A percentile compares a stretch with the other conserved stretches of the same genome.
phyloP scores from a whole-genome alignment of 257 asterid genomes.

The Lycium ferocissimum region DNA sequence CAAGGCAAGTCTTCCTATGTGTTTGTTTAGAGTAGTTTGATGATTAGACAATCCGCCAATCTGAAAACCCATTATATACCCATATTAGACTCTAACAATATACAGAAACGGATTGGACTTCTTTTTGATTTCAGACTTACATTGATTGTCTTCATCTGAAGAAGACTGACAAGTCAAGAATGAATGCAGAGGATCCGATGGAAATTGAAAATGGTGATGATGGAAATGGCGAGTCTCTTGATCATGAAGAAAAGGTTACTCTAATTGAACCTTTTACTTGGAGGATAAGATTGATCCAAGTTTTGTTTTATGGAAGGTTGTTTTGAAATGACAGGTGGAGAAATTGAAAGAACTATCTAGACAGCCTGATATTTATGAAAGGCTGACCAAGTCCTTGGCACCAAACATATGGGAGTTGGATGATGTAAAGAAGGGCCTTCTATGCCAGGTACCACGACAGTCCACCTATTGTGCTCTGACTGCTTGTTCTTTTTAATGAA shows the following conservation, averaged over 20 bases:
- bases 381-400: constrained; percentile 89
- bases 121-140: constrained; percentile 73
- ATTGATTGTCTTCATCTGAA: constrained; percentile 93
- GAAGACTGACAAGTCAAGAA: constrained; percentile 85
- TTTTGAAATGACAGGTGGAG: constrained; percentile 62
- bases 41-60: constrained; percentile 1
- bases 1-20: constrained; percentile 57
- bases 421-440: constrained; percentile 98
- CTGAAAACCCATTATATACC: background rate
- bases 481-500: background rate
- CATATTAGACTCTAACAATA: constrained; percentile 9
- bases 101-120: constrained; percentile 28
- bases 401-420: constrained; percentile 99
- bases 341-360: constrained; percentile 75
- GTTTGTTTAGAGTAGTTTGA: constrained; percentile 21
- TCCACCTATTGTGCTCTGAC: background rate
- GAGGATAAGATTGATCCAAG: background rate
- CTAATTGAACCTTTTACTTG: constrained; percentile 11
- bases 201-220: constrained; percentile 62
- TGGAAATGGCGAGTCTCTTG: constrained; percentile 46
- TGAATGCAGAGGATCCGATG: constrained; percentile 76
- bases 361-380: constrained; percentile 90
- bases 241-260: constrained; percentile 63
- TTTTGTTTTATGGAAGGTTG: constrained; percentile 31
- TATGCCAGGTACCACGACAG: constrained; percentile 75